Conservation (phyloP, 371 early-diverging fungal genomes). For the Apophysomyces elegans region DNA sequence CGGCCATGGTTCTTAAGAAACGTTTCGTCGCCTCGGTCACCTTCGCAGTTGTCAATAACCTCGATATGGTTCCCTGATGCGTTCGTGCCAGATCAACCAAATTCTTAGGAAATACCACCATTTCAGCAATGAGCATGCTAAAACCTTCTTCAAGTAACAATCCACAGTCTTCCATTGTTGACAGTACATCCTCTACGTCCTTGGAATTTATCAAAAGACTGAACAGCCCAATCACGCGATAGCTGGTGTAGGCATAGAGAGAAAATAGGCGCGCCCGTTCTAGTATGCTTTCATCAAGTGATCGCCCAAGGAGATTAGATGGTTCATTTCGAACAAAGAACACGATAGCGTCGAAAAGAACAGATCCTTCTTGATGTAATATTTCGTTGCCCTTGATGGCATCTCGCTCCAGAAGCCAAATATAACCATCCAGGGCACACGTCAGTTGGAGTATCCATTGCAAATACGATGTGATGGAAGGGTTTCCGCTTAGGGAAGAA, state of each 20-base stretch:
- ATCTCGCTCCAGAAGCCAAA: slow-evolving; percentile 44
- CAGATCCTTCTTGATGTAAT: slow-evolving; percentile 17
- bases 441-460: slow-evolving; percentile 36
- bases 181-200: slow-evolving; percentile 2
- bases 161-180: slow-evolving; percentile 2
- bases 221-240: slow-evolving; percentile 28
- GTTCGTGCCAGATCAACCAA: slow-evolving; percentile 28
- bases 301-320: slow-evolving; percentile 7
- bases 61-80: slow-evolving; percentile 26
- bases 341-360: slow-evolving; percentile 15
- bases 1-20: slow-evolving; percentile 21
- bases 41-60: slow-evolving; percentile 17
- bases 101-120: slow-evolving; percentile 35
- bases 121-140: slow-evolving; percentile 18
- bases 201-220: slow-evolving; percentile 13
- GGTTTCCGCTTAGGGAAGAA: slow-evolving; percentile 2
- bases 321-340: slow-evolving; percentile 25
- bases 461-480: slow-evolving; percentile 6
- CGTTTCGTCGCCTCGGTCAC: slow-evolving; percentile 20
- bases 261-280: slow-evolving; percentile 21
- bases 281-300: slow-evolving; percentile 8
- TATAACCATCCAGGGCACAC: slow-evolving; percentile 39
- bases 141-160: slow-evolving; percentile 18
- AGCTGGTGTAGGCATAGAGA: slow-evolving; percentile 25
- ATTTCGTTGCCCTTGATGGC: slow-evolving; percentile 16